A percentile compares a stretch with the other conserved stretches of the same genome.
phyloP scores from a whole-genome alignment of 2,329 filamentous ascomycete species.

The Hypoxylon sp. region DNA sequence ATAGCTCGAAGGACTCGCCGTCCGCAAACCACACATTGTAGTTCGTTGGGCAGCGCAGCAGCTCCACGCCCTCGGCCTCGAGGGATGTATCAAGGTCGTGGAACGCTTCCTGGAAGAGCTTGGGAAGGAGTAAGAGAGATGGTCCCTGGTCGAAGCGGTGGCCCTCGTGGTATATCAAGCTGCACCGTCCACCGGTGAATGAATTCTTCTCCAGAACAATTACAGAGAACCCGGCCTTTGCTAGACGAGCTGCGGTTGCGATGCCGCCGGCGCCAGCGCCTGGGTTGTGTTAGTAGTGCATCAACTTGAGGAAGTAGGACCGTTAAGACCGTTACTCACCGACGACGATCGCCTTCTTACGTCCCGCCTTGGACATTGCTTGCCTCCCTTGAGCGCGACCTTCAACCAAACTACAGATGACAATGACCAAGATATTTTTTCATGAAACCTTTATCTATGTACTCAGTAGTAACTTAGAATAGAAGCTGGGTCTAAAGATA shows the following conservation, averaged over 20 bases:
- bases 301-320: not conserved
- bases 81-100: slow-evolving; percentile 75
- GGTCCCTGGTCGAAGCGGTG: slow-evolving; percentile 83
- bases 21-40: slow-evolving; percentile 82
- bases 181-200: slow-evolving; percentile 79
- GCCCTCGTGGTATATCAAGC: slow-evolving; percentile 69
- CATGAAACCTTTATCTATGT: too few species aligned
- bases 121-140: slow-evolving; percentile 77
- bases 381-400: not conserved
- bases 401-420: not conserved
- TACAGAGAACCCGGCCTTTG: slow-evolving; percentile 77
- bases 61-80: slow-evolving; percentile 72
- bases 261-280: slow-evolving; percentile 80
- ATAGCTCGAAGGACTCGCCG: slow-evolving; percentile 71
- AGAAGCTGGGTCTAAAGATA: not conserved
- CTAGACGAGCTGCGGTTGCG: slow-evolving; percentile 77
- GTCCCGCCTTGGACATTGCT: slow-evolving; percentile 48
- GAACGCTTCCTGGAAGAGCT: slow-evolving; percentile 77
- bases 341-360: slow-evolving; percentile 65
- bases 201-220: slow-evolving; percentile 83
- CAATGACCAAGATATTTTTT: too few species aligned
- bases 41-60: slow-evolving; percentile 80
- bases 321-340: slow-evolving; percentile 54
- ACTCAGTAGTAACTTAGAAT: not conserved
- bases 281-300: slow-evolving; percentile 47